phyloP scores from a whole-genome alignment of 2,329 filamentous ascomycete genomes.

The Monosporascus cannonballus region DNA sequence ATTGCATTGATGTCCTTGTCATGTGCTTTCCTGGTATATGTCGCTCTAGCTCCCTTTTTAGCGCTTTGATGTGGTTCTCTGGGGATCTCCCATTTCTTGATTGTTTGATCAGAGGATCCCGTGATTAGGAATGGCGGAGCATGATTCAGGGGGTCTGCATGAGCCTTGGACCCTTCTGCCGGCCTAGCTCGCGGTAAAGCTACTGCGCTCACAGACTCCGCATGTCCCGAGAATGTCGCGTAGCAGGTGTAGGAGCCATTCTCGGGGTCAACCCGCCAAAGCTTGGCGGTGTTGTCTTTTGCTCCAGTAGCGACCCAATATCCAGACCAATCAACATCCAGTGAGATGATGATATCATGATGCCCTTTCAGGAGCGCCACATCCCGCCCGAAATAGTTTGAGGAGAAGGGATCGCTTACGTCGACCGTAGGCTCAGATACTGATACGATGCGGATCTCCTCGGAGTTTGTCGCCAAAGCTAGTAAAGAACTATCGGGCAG shows the following conservation, averaged over 20 bases:
- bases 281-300: conserved; percentile 89
- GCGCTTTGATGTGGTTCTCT: conserved; percentile 40
- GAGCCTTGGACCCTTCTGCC: conserved; percentile 61
- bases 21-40: conserved; percentile 90
- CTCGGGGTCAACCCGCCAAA: conserved; percentile 80
- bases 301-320: conserved; percentile 94
- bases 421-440: conserved; percentile 40
- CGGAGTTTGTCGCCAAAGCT: conserved; percentile 89
- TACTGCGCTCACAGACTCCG: conserved; percentile 88
- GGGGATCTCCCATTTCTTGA: conserved; percentile 88
- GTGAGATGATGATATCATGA: conserved; percentile 88
- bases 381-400: conserved; percentile 80
- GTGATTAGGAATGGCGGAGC: conserved; percentile 83
- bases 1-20: conserved; percentile 99
- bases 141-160: conserved; percentile 66
- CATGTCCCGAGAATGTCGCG: conserved; percentile 81
- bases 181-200: conserved; percentile 69
- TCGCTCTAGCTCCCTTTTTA: conserved; percentile 55
- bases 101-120: conserved; percentile 89
- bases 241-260: conserved; percentile 73
- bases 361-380: conserved; percentile 82
- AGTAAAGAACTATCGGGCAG: conserved; percentile 74
- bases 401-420: conserved; percentile 23
- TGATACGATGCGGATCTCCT: conserved; percentile 84
- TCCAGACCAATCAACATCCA: conserved; percentile 95